These are phyloP conservation scores for Staphylotrichum tortipilum DNA, from an alignment of 495 filamentous ascomycete species.

Conservation along the genomic window DNA sequence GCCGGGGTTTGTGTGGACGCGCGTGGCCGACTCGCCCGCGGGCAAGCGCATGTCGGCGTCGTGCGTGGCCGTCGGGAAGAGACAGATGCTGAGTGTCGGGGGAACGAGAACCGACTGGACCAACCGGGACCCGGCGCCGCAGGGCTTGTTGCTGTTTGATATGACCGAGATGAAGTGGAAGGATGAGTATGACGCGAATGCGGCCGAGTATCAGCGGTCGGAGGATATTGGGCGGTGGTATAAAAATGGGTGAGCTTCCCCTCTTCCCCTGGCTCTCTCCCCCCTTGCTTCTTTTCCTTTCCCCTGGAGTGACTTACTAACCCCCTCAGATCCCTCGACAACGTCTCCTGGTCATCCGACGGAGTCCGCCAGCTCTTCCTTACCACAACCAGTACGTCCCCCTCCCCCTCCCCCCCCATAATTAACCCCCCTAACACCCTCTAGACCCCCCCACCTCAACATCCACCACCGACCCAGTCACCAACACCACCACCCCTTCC, in stretches of 20 bases:
- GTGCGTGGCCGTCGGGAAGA: slow-evolving; percentile 29
- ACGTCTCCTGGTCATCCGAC: slow-evolving; percentile 1
- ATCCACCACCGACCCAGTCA: not conserved
- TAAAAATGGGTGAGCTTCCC: slow-evolving; percentile 3
- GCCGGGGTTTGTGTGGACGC: slow-evolving; percentile 40
- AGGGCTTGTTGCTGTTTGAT: slow-evolving; percentile 35
- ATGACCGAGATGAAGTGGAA: slow-evolving; percentile 33
- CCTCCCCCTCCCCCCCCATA: no score
- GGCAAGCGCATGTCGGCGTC: slow-evolving; percentile 22
- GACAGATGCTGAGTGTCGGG: slow-evolving; percentile 34
- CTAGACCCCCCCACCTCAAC: not conserved
- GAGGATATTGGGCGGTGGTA: slow-evolving; percentile 26
- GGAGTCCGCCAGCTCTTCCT: not conserved
- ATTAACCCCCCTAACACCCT: not conserved
- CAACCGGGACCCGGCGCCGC: slow-evolving; percentile 28
- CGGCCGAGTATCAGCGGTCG: slow-evolving; percentile 27
- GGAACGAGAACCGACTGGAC: slow-evolving; percentile 15
- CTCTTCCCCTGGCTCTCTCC: no score
- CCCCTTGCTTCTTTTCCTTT: not conserved
- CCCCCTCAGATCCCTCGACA: not conserved
- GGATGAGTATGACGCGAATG: slow-evolving; percentile 30
- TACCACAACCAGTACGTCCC: not conserved
- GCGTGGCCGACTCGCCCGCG: slow-evolving; percentile 11
- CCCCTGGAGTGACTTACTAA: not conserved
- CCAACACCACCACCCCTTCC: no score